These are phyloP conservation scores for Auricularia heimuer DNA, from an alignment of 768 basidiomycete species.

Conservation along the genomic window DNA sequence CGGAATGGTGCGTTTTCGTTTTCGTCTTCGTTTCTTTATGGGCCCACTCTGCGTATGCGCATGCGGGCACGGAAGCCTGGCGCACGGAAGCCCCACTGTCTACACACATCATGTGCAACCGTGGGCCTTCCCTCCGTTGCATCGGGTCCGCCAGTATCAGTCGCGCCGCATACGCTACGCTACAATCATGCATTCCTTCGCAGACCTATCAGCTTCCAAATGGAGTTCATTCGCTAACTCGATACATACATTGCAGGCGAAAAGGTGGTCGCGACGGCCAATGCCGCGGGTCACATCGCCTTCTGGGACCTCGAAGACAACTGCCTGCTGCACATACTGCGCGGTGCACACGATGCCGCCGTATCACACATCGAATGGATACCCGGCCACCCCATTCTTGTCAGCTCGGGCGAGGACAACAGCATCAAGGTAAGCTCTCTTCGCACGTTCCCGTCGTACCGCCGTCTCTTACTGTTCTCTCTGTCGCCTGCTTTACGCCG, in stretches of 20 bases:
- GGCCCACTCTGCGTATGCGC: not conserved
- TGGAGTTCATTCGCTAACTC: slow-evolving; percentile 3
- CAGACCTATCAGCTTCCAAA: too few species aligned
- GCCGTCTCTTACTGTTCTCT: not conserved
- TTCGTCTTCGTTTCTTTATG: slow-evolving; percentile 4
- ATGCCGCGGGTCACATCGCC: slow-evolving; percentile 79
- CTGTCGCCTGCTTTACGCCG: too few species aligned
- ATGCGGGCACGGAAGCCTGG: too few species aligned
- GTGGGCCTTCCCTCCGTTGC: too few species aligned
- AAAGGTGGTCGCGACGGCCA: slow-evolving; percentile 79
- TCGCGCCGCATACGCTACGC: too few species aligned
- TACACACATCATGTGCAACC: too few species aligned
- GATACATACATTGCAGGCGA: slow-evolving; percentile 25
- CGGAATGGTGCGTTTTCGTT: slow-evolving; percentile 42
- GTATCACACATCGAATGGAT: slow-evolving; percentile 85
- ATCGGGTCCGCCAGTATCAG: too few species aligned
- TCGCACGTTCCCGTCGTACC: not conserved
- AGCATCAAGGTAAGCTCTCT: slow-evolving; percentile 67
- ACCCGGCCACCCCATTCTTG: slow-evolving; percentile 80
- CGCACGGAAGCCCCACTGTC: too few species aligned
- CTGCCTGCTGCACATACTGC: slow-evolving; percentile 71
- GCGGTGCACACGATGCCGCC: slow-evolving; percentile 81
- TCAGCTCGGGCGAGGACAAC: slow-evolving; percentile 90
- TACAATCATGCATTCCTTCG: too few species aligned
- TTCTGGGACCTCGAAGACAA: slow-evolving; percentile 86